Percentiles rank a stretch among this genome's conserved stretches.
Evolutionary conservation across 768 basidiomycete species (phyloP).

Genomic region (Lentinus tigrinus): DNA sequence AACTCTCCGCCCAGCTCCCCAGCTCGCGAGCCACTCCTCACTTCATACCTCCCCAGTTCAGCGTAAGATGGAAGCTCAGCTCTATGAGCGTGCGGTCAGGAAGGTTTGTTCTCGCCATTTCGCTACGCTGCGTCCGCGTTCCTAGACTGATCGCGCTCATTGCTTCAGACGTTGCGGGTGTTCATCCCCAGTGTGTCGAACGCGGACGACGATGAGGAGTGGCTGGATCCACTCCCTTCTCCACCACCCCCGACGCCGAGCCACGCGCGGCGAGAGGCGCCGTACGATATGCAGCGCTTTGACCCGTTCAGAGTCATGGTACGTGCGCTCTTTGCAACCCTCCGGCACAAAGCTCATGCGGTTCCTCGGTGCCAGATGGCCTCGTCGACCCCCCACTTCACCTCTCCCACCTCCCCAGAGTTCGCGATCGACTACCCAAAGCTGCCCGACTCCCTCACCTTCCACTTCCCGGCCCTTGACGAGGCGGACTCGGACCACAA

Average conservation of each 20-base stretch:
- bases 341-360: background rate
- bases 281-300: constrained; percentile 6
- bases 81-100: background rate
- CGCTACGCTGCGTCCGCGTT: too few species aligned
- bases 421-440: background rate
- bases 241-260: constrained; percentile 8
- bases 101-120: too few species aligned
- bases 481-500: background rate
- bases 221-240: background rate
- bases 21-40: background rate
- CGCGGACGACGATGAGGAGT: background rate
- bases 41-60: background rate
- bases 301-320: constrained; percentile 10
- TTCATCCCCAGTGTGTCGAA: background rate
- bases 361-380: background rate
- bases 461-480: background rate
- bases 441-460: background rate
- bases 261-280: background rate
- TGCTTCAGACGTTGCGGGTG: background rate
- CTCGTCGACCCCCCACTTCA: background rate
- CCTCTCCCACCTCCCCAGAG: background rate
- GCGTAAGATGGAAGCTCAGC: background rate
- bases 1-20: background rate
- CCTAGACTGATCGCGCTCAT: too few species aligned
- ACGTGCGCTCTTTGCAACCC: background rate